Conservation (phyloP, 179 eudicot genomes). For the Heliamphora pulchella region DNA sequence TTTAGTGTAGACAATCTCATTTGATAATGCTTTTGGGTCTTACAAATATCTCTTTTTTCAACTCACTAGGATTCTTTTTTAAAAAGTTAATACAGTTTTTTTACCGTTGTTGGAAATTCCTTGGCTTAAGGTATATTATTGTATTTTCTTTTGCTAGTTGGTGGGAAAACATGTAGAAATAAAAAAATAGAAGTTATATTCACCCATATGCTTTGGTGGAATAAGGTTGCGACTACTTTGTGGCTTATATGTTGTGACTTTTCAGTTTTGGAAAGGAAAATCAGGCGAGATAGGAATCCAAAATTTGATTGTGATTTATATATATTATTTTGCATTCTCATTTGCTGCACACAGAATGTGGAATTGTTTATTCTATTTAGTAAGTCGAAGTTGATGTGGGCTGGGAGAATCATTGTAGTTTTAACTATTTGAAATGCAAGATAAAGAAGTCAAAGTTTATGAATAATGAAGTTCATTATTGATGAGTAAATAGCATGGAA, state of each 20-base stretch:
- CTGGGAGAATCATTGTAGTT: background rate
- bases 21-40: too few relatives aligned
- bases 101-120: too few relatives aligned
- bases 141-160: background rate
- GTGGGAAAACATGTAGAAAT: background rate
- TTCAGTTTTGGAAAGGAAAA: background rate
- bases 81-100: too few relatives aligned
- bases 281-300: background rate
- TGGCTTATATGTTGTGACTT: background rate
- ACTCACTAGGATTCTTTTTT: too few relatives aligned
- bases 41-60: too few relatives aligned
- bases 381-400: too few relatives aligned
- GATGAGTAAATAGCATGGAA: background rate
- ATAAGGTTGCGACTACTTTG: background rate
- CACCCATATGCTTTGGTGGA: background rate
- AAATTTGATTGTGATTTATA: too few relatives aligned
- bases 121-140: too few relatives aligned
- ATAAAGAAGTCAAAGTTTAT: background rate
- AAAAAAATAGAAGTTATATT: background rate
- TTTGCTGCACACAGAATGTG: background rate
- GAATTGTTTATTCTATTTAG: background rate
- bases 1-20: too few relatives aligned
- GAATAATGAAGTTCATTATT: background rate
- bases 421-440: background rate
- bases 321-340: background rate